Percentiles rank a stretch among this genome's conserved stretches.
Evolutionary conservation across 441 rosid species (phyloP).

Genomic region (Pelargonium cotyledonis): DNA sequence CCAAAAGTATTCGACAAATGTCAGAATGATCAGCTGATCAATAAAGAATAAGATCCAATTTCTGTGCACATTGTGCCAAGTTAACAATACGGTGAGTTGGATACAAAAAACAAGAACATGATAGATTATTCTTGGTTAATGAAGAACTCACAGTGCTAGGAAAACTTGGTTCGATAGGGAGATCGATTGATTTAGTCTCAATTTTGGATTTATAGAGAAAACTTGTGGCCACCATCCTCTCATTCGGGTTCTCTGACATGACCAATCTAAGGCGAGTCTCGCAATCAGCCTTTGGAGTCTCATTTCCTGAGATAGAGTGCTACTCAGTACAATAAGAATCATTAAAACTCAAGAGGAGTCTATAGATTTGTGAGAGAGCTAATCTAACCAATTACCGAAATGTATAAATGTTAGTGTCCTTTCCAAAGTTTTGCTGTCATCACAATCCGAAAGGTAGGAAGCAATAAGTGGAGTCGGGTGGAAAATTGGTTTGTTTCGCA

Average conservation of each 20-base stretch:
- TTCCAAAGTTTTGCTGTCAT: conserved; percentile 5
- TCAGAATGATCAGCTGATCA: conserved; percentile 16
- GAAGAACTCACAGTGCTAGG: conserved; percentile 14
- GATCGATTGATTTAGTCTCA: conserved; percentile 4
- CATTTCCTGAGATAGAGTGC: conserved; percentile 8
- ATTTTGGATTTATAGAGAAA: conserved; percentile 7
- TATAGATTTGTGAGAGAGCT: background rate
- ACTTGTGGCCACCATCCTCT: conserved; percentile 15
- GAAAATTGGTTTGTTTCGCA: conserved; percentile 6
- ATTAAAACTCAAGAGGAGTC: background rate
- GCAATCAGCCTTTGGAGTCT: background rate
- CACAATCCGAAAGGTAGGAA: conserved; percentile 6
- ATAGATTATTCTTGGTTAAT: background rate
- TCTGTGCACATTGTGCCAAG: background rate
- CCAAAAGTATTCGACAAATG: conserved; percentile 12
- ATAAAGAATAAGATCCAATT: background rate
- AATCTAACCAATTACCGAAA: background rate
- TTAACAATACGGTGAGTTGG: too few species aligned
- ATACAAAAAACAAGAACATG: too few species aligned
- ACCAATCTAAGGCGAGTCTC: conserved; percentile 10
- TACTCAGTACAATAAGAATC: background rate
- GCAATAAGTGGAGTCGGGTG: conserved; percentile 1
- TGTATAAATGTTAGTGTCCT: conserved; percentile 11
- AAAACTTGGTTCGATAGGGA: conserved; percentile 9
- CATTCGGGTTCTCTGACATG: conserved; percentile 9